phyloP scores from a whole-genome alignment of 202 grass and related monocot species.

The Miscanthus sacchariflorus region DNA sequence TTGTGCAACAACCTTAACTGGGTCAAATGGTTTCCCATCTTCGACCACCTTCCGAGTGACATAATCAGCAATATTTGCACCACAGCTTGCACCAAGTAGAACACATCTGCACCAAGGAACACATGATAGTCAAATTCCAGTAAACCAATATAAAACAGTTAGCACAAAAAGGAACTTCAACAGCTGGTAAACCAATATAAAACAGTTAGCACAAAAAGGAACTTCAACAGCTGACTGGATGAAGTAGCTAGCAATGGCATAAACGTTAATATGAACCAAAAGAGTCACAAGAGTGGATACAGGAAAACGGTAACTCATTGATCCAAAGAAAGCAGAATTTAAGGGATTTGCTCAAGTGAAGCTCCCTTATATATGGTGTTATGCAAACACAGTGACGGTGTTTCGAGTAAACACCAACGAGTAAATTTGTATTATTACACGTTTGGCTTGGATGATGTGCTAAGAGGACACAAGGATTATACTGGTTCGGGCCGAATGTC shows the following conservation, averaged over 20 bases:
- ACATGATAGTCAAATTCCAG: constrained; percentile 22
- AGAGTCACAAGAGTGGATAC: background rate
- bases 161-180: constrained; percentile 17
- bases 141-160: background rate
- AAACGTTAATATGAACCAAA: constrained; percentile 13
- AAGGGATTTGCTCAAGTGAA: constrained; percentile 4
- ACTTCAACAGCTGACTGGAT: background rate
- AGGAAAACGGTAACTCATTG: background rate
- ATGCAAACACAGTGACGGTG: background rate
- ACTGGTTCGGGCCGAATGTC: too few species aligned
- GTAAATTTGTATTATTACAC: too few species aligned
- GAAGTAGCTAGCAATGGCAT: constrained; percentile 10
- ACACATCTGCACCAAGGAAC: constrained; percentile 72
- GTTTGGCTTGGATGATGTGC: too few species aligned
- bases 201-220: constrained; percentile 26
- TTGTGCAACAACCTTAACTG: constrained; percentile 86
- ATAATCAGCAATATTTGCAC: constrained; percentile 86
- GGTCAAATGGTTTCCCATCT: constrained; percentile 69
- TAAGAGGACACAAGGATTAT: too few species aligned
- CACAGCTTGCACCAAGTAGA: constrained; percentile 84
- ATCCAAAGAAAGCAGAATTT: constrained; percentile 19
- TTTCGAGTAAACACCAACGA: too few species aligned
- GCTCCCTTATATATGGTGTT: background rate
- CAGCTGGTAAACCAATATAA: background rate
- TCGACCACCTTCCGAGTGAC: constrained; percentile 73